Conservation (phyloP, 164 flowering plant species). For the Tetracentron sinense region DNA sequence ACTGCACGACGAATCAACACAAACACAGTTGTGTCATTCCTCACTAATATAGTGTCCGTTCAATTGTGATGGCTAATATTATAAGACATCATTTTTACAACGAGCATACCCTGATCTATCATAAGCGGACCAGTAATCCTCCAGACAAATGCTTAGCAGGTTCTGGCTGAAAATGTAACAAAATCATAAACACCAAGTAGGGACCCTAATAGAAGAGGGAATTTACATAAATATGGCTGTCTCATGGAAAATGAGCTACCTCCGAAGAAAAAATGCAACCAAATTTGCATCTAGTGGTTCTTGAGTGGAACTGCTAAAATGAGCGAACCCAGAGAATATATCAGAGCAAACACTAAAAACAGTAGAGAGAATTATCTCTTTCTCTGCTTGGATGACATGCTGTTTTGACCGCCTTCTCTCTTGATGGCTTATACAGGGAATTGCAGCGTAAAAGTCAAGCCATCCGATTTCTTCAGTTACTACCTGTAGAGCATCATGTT, state of each 20-base stretch:
- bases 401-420: conserved; percentile 43
- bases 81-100: background rate
- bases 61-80: background rate
- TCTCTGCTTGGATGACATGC: conserved; percentile 53
- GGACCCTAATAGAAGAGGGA: background rate
- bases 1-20: conserved; percentile 23
- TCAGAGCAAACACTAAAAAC: conserved; percentile 54
- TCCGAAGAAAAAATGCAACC: conserved; percentile 42
- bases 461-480: conserved; percentile 67
- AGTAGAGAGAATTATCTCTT: conserved; percentile 49
- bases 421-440: conserved; percentile 15
- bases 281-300: conserved; percentile 39
- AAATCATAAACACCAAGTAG: background rate
- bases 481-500: conserved; percentile 31
- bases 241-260: conserved; percentile 27
- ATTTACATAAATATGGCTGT: conserved; percentile 1
- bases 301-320: conserved; percentile 43
- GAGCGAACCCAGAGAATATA: conserved; percentile 53
- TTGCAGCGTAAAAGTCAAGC: conserved; percentile 50
- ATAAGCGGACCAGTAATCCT: conserved; percentile 60
- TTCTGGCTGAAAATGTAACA: conserved; percentile 37
- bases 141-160: conserved; percentile 46
- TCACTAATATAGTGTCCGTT: background rate
- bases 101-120: conserved; percentile 42
- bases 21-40: background rate